Evolutionary conservation across 345 rosid genomes (phyloP), one percentile per base, ranked within the genome.

Genomic region (Syzygium aqueum): DNA sequence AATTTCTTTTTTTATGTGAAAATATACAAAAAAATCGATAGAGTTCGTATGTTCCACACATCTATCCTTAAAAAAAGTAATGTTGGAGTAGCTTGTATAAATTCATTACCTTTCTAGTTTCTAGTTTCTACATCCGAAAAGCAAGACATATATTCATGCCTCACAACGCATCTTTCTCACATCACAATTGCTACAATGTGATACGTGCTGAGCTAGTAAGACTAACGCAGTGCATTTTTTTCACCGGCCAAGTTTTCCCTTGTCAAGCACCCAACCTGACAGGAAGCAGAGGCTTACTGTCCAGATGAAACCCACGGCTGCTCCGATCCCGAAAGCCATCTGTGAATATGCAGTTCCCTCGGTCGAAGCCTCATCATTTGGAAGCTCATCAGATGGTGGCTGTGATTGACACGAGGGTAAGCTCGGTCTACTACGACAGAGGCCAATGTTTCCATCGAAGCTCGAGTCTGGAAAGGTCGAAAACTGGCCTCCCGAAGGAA

Each of bases 401-500:
- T 73, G 54, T 53, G 28, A n/a, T 25, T 51, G 40, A 21, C 23
- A 78, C 11, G 89, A 30, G 52, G 46, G 56, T 3, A 15, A 11
- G 30, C n/a, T n/a, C 37, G 16, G 49, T 33, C 17, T 7, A 9
- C 57, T 11, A 16, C 85, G 85, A 86, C 85, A 77, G 12, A 92
- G 87, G 50, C 84, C 91, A 5, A 84, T 10, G 87, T 89, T 90
- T 49, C 89, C 91, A 8, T 87, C 89, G 43, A 90, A 90, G 88
- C 93, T 88, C 11, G 93, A 89, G 30, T 33, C 12, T 17, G 88
- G 89, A 83, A 89, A 92, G 8, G 91, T 90, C 80, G 43, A 22
- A 49, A 90, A 87, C 80, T 89, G 91, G 22, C 93, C 93, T 59
- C 28, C 89, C 40, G 56, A 49, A 0, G 91, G 91, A 49, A 87